Evolutionary conservation across 1,284 basidiomycete species (phyloP).

Genomic region (Grifola frondosa): DNA sequence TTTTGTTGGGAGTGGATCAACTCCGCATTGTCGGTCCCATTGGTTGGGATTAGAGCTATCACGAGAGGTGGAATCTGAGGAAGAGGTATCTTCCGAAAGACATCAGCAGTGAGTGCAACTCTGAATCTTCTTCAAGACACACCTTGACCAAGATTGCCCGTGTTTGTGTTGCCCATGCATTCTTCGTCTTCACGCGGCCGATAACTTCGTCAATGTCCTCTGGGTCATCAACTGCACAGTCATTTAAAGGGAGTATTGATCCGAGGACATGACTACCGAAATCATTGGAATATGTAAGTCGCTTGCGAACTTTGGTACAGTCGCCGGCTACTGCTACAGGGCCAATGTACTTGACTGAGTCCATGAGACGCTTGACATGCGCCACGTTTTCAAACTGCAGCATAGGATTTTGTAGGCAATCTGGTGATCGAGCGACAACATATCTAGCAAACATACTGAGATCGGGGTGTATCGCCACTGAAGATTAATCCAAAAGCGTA

Average conservation of each 20-base stretch:
- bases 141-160: slow-evolving; percentile 27
- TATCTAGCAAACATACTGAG: not conserved
- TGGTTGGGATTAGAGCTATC: slow-evolving; percentile 21
- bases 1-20: slow-evolving; percentile 18
- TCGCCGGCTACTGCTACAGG: slow-evolving; percentile 16
- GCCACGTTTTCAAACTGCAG: slow-evolving; percentile 3
- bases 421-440: not conserved
- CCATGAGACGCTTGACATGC: slow-evolving; percentile 3
- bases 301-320: slow-evolving; percentile 26
- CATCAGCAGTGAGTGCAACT: no score
- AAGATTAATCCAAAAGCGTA: no score
- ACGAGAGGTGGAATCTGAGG: slow-evolving; percentile 21
- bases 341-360: not conserved
- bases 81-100: slow-evolving; percentile 7
- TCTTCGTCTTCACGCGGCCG: slow-evolving; percentile 13
- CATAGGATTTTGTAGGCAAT: not conserved
- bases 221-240: slow-evolving; percentile 20
- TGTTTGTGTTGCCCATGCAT: slow-evolving; percentile 22
- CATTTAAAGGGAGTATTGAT: slow-evolving; percentile 15
- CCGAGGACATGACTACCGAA: slow-evolving; percentile 29
- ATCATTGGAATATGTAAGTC: slow-evolving; percentile 25
- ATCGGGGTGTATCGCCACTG: no score
- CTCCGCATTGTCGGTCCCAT: slow-evolving; percentile 20
- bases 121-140: no score
- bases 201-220: slow-evolving; percentile 26